Evolutionary conservation across 2,329 filamentous ascomycete genomes (phyloP), one percentile per base, ranked within the genome.

Genomic region (Lecanoromycetidae sp.): DNA sequence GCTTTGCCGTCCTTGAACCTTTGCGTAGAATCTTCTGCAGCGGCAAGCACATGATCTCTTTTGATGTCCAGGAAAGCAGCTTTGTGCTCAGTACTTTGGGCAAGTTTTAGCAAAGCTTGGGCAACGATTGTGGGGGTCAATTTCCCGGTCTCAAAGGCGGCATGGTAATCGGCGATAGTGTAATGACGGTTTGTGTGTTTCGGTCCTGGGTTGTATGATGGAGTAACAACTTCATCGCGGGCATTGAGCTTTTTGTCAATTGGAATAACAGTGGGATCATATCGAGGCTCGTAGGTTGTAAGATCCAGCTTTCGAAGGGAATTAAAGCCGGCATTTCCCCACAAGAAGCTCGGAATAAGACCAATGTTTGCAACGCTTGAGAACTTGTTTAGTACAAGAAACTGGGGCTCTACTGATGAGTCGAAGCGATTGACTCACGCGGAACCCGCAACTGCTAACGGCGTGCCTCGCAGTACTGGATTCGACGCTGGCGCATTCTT

Each of bases 91-190:
- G 67, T n/a, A n/a, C n/a, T n/a, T n/a, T n/a, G 61, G 53, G 88
- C 81, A 33, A 90, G 66, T 1, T 30, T 19, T 2, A 94, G 69
- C 13, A 94, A 69, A 1, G 76, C 73, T 61, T 87, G 76, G 10
- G 73, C 75, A 1, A 94, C 83, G 52, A 80, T 75, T 0, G 77
- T 70, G 0, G 87, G 87, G 0, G 85, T 91, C 48, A 82, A 60
- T 50, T 73, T 68, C 42, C 84, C 83, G 4, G 76, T 76, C 52
- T 72, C 73, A 66, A 88, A 94, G 33, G 84, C 74, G 43, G 76
- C 73, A 60, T 87, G 80, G 60, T 87, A 94, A 65, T 94, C 86
- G 10, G 75, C 72, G 20, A 79, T 75, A 3, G 83, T 83, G 61
- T 80, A 77, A 55, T 56, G 38, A 57, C 60, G 41, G 60, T 56